A percentile compares a stretch with the other conserved stretches of the same genome.
Conservation (phyloP, 495 filamentous ascomycete species). For the Margaritispora aquatica region DNA sequence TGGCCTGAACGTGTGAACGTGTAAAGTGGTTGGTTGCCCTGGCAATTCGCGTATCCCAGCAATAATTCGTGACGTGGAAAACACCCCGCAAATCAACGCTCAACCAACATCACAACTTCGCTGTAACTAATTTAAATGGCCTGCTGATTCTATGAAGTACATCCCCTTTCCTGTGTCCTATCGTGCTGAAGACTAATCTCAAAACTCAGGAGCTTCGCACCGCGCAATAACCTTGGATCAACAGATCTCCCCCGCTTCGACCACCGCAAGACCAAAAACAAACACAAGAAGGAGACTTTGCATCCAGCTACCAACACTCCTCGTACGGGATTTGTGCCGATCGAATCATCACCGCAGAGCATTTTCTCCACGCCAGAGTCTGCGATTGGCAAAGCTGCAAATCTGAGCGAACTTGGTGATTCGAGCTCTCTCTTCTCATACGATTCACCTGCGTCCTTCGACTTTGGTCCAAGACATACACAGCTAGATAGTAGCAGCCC, state of each 20-base stretch:
- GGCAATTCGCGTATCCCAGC: not conserved
- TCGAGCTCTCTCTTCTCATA: slow-evolving; percentile 29
- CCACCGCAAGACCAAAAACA: not conserved
- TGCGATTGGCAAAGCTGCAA: not conserved
- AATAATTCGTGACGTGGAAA: slow-evolving; percentile 11
- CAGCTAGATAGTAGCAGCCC: not conserved
- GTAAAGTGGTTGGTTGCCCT: slow-evolving; percentile 20
- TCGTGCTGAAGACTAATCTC: not conserved
- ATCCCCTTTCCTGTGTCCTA: not conserved
- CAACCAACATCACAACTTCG: not conserved
- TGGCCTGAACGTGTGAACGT: not conserved
- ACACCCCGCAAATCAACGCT: not conserved
- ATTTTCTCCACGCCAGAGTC: not conserved
- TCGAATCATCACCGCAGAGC: not conserved
- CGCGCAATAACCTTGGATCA: slow-evolving; percentile 16
- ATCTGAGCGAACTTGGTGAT: slow-evolving; percentile 25
- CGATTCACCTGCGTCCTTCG: slow-evolving; percentile 9
- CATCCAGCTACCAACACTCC: not conserved
- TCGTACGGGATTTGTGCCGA: not conserved
- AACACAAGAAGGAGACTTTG: slow-evolving; percentile 1
- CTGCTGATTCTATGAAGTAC: slow-evolving; percentile 16
- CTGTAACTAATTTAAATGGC: not conserved
- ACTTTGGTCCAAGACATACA: slow-evolving; percentile 1
- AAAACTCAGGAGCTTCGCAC: slow-evolving; percentile 4
- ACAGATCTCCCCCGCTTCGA: slow-evolving; percentile 11